Percentiles rank a stretch among this genome's conserved stretches.
These are phyloP conservation scores for Gracilaria gracilis DNA, from an alignment of 23 red algal genomes.

Conservation along the genomic window DNA sequence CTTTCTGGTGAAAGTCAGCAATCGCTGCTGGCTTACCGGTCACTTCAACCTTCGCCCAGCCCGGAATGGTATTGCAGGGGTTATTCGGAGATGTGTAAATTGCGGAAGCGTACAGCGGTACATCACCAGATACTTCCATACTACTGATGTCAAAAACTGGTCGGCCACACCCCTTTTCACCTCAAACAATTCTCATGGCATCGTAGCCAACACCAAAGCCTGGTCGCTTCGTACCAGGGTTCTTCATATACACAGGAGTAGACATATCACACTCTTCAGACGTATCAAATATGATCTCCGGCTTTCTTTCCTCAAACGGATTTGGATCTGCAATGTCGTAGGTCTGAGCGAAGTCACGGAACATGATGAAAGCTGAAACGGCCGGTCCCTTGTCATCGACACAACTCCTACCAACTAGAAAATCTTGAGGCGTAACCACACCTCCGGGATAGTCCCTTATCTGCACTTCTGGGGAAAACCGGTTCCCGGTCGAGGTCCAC, in stretches of 20 bases:
- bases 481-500: no score
- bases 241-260: slow-evolving; percentile 22
- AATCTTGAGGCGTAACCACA: slow-evolving; percentile 17
- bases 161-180: slow-evolving; percentile 44
- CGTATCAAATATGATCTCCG: slow-evolving; percentile 59
- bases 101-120: slow-evolving; percentile 15
- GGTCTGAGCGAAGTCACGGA: slow-evolving; percentile 25
- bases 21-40: slow-evolving; percentile 11
- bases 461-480: slow-evolving; percentile 7
- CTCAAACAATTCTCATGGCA: slow-evolving; percentile 43
- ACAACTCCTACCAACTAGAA: slow-evolving; percentile 44
- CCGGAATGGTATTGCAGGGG: slow-evolving; percentile 50
- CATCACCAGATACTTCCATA: slow-evolving; percentile 22
- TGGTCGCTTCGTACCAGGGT: slow-evolving; percentile 25
- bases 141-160: slow-evolving; percentile 20
- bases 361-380: slow-evolving; percentile 46
- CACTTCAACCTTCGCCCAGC: slow-evolving; percentile 42
- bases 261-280: slow-evolving; percentile 62
- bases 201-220: slow-evolving; percentile 61
- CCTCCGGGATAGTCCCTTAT: slow-evolving; percentile 20
- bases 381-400: slow-evolving; percentile 57
- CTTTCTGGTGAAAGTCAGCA: not conserved
- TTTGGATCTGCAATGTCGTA: slow-evolving; percentile 12
- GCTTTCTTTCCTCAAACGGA: slow-evolving; percentile 27
- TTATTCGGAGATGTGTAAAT: slow-evolving; percentile 41